A percentile compares a stretch with the other conserved stretches of the same genome.
These are phyloP conservation scores for Pleurotus giganteus DNA, from an alignment of 768 basidiomycete species.

Conservation along the genomic window DNA sequence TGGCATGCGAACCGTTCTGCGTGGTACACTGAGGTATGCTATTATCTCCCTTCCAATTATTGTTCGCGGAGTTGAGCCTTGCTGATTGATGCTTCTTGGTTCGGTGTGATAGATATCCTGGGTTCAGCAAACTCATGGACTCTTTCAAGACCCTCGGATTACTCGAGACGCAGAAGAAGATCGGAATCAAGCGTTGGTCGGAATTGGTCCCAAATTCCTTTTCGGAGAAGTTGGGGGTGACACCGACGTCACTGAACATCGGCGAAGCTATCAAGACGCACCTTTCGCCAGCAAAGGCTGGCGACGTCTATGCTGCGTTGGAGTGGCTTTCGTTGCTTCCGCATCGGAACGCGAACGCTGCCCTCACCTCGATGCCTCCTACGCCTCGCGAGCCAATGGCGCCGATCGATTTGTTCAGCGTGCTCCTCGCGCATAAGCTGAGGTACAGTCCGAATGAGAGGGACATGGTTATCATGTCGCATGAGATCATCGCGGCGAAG, in stretches of 20 bases:
- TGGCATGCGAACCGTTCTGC: conserved; percentile 61
- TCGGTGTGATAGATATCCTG: conserved; percentile 78
- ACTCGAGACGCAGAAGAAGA: conserved; percentile 40
- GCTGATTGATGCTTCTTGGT: background rate
- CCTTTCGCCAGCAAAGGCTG: conserved; percentile 20
- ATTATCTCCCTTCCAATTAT: background rate
- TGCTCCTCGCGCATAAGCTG: conserved; percentile 68
- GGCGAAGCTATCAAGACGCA: conserved; percentile 10
- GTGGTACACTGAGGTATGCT: conserved; percentile 77
- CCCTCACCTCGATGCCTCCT: conserved; percentile 30
- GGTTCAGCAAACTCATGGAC: conserved; percentile 73
- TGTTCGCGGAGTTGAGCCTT: too few species aligned
- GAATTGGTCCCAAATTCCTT: conserved; percentile 29
- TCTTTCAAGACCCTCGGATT: conserved; percentile 71
- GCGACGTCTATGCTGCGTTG: conserved; percentile 37
- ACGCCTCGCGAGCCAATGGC: conserved; percentile 40
- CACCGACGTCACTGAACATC: background rate
- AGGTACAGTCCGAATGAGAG: conserved; percentile 68
- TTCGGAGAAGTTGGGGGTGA: conserved; percentile 16
- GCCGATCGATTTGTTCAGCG: conserved; percentile 75
- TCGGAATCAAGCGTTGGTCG: conserved; percentile 40
- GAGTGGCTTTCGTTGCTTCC: conserved; percentile 44
- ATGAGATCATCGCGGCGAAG: conserved; percentile 64
- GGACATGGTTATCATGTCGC: conserved; percentile 85
- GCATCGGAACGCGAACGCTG: conserved; percentile 12